Conservation (phyloP, 164 flowering plant genomes). For the Aristolochia contorta region DNA sequence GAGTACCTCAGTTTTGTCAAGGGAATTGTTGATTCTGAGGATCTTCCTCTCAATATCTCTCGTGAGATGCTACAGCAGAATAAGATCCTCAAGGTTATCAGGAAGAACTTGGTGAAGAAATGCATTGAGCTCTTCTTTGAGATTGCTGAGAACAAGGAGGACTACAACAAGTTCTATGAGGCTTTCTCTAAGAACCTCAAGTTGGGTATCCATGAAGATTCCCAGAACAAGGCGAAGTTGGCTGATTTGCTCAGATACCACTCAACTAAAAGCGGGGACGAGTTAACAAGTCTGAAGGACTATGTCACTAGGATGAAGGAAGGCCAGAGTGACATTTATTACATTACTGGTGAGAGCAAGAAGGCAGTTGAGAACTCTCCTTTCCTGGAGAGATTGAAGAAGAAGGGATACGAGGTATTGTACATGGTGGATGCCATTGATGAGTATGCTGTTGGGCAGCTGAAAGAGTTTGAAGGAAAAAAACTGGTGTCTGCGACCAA, state of each 20-base stretch:
- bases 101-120: slow-evolving; percentile 66
- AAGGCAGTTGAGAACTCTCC: slow-evolving; percentile 77
- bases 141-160: slow-evolving; percentile 55
- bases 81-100: slow-evolving; percentile 56
- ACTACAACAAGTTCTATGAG: slow-evolving; percentile 54
- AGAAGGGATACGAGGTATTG: slow-evolving; percentile 53
- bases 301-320: slow-evolving; percentile 68
- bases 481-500: slow-evolving; percentile 61
- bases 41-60: slow-evolving; percentile 61
- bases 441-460: slow-evolving; percentile 50
- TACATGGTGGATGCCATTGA: slow-evolving; percentile 69
- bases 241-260: slow-evolving; percentile 50
- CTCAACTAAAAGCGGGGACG: slow-evolving; percentile 67
- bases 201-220: slow-evolving; percentile 55
- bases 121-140: slow-evolving; percentile 60
- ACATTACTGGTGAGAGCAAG: slow-evolving; percentile 60
- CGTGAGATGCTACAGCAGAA: slow-evolving; percentile 58
- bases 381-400: slow-evolving; percentile 53
- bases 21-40: slow-evolving; percentile 56
- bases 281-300: slow-evolving; percentile 63
- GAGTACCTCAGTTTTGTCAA: slow-evolving; percentile 50
- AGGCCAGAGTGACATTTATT: slow-evolving; percentile 59
- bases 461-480: slow-evolving; percentile 67
- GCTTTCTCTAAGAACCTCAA: slow-evolving; percentile 57
- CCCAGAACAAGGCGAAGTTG: slow-evolving; percentile 46